Evolutionary conservation across 169 alveolate genomes (phyloP), one percentile per base, ranked within the genome.

Genomic region (Babesia ovis): DNA sequence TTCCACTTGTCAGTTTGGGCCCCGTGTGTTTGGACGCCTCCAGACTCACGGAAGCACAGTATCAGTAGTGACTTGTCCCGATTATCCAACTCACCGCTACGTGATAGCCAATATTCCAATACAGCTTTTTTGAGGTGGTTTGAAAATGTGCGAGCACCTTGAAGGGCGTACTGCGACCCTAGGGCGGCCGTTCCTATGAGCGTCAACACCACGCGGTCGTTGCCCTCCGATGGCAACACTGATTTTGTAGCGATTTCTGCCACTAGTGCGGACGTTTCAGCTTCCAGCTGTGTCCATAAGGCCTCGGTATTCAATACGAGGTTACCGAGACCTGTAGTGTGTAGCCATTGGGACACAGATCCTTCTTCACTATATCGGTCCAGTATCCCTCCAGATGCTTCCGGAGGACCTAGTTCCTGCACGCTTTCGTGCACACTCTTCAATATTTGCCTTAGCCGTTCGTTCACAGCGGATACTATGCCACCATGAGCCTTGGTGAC

Each of bases 121-220:
- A 29, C 51, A 1, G 74, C 74, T 31, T 4, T 45, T 64, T 64
- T 64, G 6, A 64, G 42, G 8, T 4, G 3, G 3, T 18, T 12
- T 2, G 74, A 56, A 37, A 64, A 64, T 3, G 12, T 18, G 4
- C 62, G 60, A 14, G 62, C 59, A 11, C 74, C 74, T 14, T 43
- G 35, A 1, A 64, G 74, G 8, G 37, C 20, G 50, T 64, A 64
- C 23, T 64, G 74, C 20, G 74, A 64, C 6, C 74, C 9, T 25
- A 64, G 61, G 12, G 61, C 74, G 54, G 62, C 74, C 22, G 50
- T 22, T 50, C 74, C 74, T 41, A 64, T 34, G 55, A 64, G 61
- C 37, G 74, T 64, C 61, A 23, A 45, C 62, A 64, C 74, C 34
- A 50, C 54, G 2, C 37, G 45, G 50, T 64, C 74, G 6, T 29